A percentile compares a stretch with the other conserved stretches of the same genome.
Conservation (phyloP, 352 stramenopile species). For the Globisporangium heterothallicum region DNA sequence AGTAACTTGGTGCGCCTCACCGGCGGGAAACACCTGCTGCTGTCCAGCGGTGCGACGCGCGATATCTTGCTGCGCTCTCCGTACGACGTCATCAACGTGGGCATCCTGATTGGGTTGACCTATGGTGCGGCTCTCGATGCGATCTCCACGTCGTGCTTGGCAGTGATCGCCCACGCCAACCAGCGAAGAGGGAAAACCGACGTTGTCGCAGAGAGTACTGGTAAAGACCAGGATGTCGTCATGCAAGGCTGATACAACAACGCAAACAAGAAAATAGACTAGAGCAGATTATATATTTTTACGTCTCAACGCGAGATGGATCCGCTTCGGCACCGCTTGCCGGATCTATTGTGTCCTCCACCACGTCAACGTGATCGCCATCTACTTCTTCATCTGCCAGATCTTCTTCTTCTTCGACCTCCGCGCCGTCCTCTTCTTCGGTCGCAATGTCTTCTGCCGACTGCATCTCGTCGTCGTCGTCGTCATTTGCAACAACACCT, state of each 20-base stretch:
- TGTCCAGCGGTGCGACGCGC: slow-evolving; percentile 66
- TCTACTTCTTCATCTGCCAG: neutral
- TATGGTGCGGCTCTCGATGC: slow-evolving; percentile 68
- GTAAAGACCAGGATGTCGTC: slow-evolving; percentile 20
- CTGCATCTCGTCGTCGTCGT: slow-evolving; percentile 36
- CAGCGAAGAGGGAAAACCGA: slow-evolving; percentile 43
- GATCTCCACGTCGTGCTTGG: slow-evolving; percentile 44
- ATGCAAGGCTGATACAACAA: slow-evolving; percentile 31
- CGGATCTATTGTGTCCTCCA: slow-evolving; percentile 4
- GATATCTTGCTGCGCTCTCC: slow-evolving; percentile 75
- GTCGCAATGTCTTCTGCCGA: slow-evolving; percentile 22
- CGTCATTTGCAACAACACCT: slow-evolving; percentile 21
- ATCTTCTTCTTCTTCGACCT: neutral
- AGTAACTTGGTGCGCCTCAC: slow-evolving; percentile 73
- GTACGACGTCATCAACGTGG: slow-evolving; percentile 80
- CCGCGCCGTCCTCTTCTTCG: slow-evolving; percentile 6
- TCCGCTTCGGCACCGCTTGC: neutral
- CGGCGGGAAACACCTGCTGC: slow-evolving; percentile 56
- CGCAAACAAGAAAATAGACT: slow-evolving; percentile 1
- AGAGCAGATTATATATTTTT: neutral
- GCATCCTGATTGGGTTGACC: slow-evolving; percentile 62
- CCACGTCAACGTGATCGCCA: neutral
- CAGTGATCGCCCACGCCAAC: slow-evolving; percentile 56
- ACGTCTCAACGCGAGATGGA: neutral
- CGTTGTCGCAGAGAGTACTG: slow-evolving; percentile 27